A percentile compares a stretch with the other conserved stretches of the same genome.
Conservation (phyloP, 495 filamentous ascomycete genomes). For the Podospora bellae-mahoneyi region DNA sequence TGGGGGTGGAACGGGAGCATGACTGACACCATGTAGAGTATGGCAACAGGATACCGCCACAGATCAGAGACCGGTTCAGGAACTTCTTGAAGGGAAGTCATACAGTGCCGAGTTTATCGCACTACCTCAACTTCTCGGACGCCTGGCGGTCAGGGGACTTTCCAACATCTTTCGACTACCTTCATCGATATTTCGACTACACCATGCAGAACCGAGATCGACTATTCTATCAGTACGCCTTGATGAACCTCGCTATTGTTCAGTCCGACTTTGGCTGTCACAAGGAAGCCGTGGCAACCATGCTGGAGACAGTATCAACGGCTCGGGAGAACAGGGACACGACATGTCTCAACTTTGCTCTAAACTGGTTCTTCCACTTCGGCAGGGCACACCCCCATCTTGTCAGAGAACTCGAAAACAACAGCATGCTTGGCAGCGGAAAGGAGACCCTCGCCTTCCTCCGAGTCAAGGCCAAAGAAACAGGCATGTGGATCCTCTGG, state of each 20-base stretch:
- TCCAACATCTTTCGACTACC: conserved; percentile 78
- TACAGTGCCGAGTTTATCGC: conserved; percentile 65
- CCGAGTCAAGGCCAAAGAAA: conserved; percentile 83
- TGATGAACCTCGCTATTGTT: conserved; percentile 89
- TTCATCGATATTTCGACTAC: conserved; percentile 97
- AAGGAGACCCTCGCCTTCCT: conserved; percentile 80
- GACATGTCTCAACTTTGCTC: conserved; percentile 87
- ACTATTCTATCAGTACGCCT: conserved; percentile 88
- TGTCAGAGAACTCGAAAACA: conserved; percentile 65
- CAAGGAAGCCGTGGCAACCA: conserved; percentile 83
- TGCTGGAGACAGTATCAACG: conserved; percentile 87
- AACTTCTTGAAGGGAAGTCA: conserved; percentile 63
- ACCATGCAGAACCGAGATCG: conserved; percentile 85
- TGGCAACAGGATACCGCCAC: conserved; percentile 67
- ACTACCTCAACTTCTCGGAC: conserved; percentile 85
- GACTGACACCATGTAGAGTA: conserved; percentile 24
- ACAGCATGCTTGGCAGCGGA: conserved; percentile 70
- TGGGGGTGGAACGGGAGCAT: too few species aligned
- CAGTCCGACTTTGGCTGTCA: conserved; percentile 95
- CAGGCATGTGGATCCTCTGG: conserved; percentile 81
- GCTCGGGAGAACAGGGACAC: conserved; percentile 90
- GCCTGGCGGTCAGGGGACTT: conserved; percentile 91
- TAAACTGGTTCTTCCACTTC: conserved; percentile 98
- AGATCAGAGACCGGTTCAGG: conserved; percentile 61
- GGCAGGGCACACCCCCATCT: conserved; percentile 77